Evolutionary conservation across 2,329 filamentous ascomycete genomes (phyloP).

Genomic region (Xylariaceae sp.): DNA sequence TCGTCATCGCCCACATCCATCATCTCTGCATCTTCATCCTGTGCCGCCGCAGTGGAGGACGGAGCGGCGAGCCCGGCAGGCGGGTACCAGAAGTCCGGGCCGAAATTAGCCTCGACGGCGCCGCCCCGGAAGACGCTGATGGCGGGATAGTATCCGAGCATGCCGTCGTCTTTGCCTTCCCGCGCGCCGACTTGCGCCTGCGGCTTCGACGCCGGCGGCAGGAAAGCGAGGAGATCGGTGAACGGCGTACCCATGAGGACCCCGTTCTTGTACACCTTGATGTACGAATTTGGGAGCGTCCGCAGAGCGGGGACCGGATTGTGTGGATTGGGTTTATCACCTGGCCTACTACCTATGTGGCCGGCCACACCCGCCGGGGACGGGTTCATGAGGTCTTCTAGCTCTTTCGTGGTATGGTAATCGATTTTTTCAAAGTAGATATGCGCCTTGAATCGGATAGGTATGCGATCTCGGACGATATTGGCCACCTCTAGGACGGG

Average conservation of each 20-base stretch:
- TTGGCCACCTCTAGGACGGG: conserved; percentile 60
- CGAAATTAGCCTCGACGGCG: conserved; percentile 89
- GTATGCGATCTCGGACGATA: conserved; percentile 89
- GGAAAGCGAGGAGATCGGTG: conserved; percentile 79
- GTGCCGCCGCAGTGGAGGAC: no score
- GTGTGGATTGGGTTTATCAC: conserved; percentile 61
- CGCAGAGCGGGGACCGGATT: conserved; percentile 71
- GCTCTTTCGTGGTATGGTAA: conserved; percentile 79
- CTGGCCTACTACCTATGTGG: conserved; percentile 32
- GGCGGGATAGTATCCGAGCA: conserved; percentile 92
- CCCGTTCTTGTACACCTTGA: conserved; percentile 92
- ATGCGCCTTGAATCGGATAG: conserved; percentile 88
- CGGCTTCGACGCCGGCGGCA: conserved; percentile 80
- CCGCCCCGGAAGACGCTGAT: conserved; percentile 89
- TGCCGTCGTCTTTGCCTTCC: conserved; percentile 86
- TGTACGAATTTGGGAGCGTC: conserved; percentile 77
- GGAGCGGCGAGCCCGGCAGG: conserved; percentile 40
- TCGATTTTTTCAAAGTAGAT: conserved; percentile 92
- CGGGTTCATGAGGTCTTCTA: conserved; percentile 78
- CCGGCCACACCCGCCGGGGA: conserved; percentile 45
- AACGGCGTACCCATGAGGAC: conserved; percentile 81
- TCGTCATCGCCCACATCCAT: conserved; percentile 34
- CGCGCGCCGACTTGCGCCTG: conserved; percentile 67
- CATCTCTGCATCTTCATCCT: conserved; percentile 42
- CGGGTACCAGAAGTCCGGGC: conserved; percentile 86